A percentile compares a stretch with the other conserved stretches of the same genome.
Conservation (phyloP, 345 rosid genomes). For the Moricandia moricandioides region DNA sequence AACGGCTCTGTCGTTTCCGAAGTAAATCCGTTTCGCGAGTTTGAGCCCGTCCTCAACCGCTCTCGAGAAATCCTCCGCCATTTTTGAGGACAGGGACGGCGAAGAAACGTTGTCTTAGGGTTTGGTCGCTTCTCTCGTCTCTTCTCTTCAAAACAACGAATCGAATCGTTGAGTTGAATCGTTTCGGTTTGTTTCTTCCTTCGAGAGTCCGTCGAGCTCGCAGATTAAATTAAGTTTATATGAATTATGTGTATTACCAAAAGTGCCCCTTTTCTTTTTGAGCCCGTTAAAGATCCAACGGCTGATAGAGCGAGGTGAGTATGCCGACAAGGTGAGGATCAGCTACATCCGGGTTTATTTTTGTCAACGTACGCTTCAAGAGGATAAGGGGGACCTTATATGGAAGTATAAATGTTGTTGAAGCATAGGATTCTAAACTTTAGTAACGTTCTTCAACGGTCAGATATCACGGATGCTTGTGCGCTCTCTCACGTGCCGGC, state of each 20-base stretch:
- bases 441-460: neutral
- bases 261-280: neutral
- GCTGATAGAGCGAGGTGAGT: neutral
- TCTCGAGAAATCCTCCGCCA: constrained; percentile 73
- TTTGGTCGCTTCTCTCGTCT: neutral
- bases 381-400: neutral
- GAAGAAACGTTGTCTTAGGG: constrained; percentile 8
- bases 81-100: constrained; percentile 7
- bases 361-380: neutral
- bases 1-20: constrained; percentile 76
- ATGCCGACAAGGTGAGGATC: neutral
- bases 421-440: neutral
- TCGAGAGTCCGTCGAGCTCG: neutral
- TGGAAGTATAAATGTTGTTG: neutral
- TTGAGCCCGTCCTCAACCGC: constrained; percentile 83
- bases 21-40: constrained; percentile 68
- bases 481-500: neutral
- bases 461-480: neutral
- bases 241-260: neutral
- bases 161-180: neutral
- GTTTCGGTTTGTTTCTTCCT: neutral
- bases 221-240: neutral
- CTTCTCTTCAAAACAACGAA: neutral
- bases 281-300: neutral
- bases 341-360: neutral